Evolutionary conservation across 2,329 filamentous ascomycete species (phyloP), one percentile per base, ranked within the genome.

Genomic region (Lachnellula cervina): DNA sequence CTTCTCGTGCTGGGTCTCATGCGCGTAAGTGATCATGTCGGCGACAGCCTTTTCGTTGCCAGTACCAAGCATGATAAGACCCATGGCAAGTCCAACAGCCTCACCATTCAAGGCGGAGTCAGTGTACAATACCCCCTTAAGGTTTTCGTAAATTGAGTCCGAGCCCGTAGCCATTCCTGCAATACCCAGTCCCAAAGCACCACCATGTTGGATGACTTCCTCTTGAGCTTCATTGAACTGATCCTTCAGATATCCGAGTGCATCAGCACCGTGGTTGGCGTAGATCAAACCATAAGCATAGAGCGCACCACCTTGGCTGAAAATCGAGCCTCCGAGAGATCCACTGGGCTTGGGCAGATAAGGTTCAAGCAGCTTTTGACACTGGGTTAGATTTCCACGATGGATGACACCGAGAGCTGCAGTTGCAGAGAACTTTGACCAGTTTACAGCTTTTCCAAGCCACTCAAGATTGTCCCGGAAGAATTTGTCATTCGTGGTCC

Each of bases 361-460:
- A 3, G 94, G 94, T 68, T 96, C 91, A 14, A 99, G 80, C 2
- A 99, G 81, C 75, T 96, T 96, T 68, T 91, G 86, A 1, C 92
- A 94, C 68, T 99, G 93, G 23, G 88, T 89, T 57, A 99, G 79
- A 72, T 99, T 99, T 54, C 94, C 94, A 46, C 91, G 88, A 73
- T 99, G 94, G 60, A 99, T 97, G 51, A 97, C 94, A 72, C 94
- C 94, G 5, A 99, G 79, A 7, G 94, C 94, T 55, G 94, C 94
- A 4, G 94, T 99, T 14, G 94, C 94, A 0, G 94, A 97, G 71
- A 99, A 99, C 72, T 99, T 99, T 59, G 92, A 97, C 94, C 94
- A 99, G 76, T 99, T 99, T 48, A 97, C 91, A 25, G 94, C 94
- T 77, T 97, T 99, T 58, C 93, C 92, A 3, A 99, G 77, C 94